Conservation (phyloP, 2,329 filamentous ascomycete species). For the Cercospora nicotianae region DNA sequence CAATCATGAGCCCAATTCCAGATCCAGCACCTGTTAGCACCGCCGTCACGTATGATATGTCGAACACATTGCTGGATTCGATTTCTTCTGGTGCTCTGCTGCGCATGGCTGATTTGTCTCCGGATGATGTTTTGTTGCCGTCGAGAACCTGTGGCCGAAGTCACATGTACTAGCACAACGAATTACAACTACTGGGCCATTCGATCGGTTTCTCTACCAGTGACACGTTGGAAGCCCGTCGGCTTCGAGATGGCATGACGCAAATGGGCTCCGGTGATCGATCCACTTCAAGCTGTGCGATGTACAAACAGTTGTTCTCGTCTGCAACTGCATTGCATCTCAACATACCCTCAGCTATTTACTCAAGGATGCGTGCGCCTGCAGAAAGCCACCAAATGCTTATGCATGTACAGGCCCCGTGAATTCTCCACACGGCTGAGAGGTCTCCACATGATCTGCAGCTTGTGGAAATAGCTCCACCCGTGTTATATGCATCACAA, state of each 20-base stretch:
- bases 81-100: neutral
- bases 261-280: neutral
- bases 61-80: neutral
- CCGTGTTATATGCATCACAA: neutral
- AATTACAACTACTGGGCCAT: neutral
- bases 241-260: neutral
- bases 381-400: neutral
- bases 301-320: neutral
- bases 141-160: neutral
- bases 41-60: neutral
- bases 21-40: neutral
- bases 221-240: neutral
- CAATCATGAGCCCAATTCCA: neutral
- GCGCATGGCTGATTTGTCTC: neutral
- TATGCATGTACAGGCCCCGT: neutral
- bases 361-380: neutral
- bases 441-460: neutral
- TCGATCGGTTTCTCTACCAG: neutral
- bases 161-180: neutral
- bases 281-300: neutral
- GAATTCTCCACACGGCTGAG: neutral
- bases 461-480: neutral
- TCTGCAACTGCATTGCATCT: neutral
- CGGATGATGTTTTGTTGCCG: neutral
- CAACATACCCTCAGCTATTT: neutral